phyloP scores from a whole-genome alignment of 2,329 filamentous ascomycete genomes.

The Sclerotinia minor region DNA sequence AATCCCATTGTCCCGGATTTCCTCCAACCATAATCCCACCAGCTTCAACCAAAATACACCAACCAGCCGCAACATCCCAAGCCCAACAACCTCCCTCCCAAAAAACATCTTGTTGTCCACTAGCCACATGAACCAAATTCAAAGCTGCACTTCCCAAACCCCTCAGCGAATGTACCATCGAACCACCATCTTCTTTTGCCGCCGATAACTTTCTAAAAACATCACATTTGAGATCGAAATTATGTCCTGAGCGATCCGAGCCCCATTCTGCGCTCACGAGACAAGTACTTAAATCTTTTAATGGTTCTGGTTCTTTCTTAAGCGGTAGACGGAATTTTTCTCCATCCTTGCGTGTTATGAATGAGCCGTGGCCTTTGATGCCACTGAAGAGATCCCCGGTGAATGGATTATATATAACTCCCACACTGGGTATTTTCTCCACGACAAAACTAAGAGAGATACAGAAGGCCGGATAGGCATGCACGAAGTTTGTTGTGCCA shows the following conservation, averaged over 20 bases:
- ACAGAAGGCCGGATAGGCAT: slow-evolving; percentile 71
- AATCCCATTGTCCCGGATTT: slow-evolving; percentile 72
- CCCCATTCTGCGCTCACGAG: slow-evolving; percentile 76
- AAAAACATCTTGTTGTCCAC: slow-evolving; percentile 70
- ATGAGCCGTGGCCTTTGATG: slow-evolving; percentile 67
- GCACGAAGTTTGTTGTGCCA: slow-evolving; percentile 79
- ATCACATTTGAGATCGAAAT: slow-evolving; percentile 68
- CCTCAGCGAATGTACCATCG: slow-evolving; percentile 76
- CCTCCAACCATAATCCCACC: slow-evolving; percentile 71
- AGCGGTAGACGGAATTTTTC: slow-evolving; percentile 50
- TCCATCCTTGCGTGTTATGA: slow-evolving; percentile 46
- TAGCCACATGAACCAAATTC: slow-evolving; percentile 71
- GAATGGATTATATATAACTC: slow-evolving; percentile 81
- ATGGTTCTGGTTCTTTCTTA: slow-evolving; percentile 52
- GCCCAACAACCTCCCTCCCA: slow-evolving; percentile 86
- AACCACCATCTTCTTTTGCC: slow-evolving; percentile 61
- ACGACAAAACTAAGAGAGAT: slow-evolving; percentile 74
- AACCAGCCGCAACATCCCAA: slow-evolving; percentile 82
- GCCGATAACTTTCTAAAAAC: slow-evolving; percentile 64
- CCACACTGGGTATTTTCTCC: slow-evolving; percentile 61
- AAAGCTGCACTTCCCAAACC: slow-evolving; percentile 71
- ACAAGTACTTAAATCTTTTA: slow-evolving; percentile 60
- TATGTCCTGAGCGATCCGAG: slow-evolving; percentile 63
- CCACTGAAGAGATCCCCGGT: slow-evolving; percentile 68
- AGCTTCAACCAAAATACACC: slow-evolving; percentile 73